Percentiles rank a stretch among this genome's conserved stretches.
These are phyloP conservation scores for Cyclotella cryptica DNA, from an alignment of 108 stramenopile species.

Conservation along the genomic window DNA sequence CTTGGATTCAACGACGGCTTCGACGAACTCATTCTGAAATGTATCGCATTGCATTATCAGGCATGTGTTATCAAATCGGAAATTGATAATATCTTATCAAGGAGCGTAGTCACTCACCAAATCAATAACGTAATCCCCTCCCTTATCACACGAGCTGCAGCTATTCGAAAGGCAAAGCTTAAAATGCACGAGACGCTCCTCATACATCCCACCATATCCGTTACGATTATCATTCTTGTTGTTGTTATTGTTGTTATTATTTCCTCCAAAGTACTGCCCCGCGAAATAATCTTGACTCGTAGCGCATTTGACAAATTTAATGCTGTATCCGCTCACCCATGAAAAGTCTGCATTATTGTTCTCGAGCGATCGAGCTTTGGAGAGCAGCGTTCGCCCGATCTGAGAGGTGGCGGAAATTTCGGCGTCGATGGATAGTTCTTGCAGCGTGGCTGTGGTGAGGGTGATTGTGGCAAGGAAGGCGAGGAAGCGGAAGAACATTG, in stretches of 20 bases:
- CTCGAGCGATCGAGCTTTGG: constrained; percentile 4
- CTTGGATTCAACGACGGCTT: constrained; percentile 62
- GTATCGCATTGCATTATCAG: background rate
- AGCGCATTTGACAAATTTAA: constrained; percentile 68
- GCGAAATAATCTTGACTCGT: constrained; percentile 42
- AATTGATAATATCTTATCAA: background rate
- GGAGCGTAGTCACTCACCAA: background rate
- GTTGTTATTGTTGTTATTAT: constrained; percentile 13
- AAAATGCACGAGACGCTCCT: constrained; percentile 77
- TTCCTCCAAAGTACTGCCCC: constrained; percentile 56
- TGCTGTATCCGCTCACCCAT: constrained; percentile 64
- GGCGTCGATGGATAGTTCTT: constrained; percentile 5
- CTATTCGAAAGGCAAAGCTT: constrained; percentile 61
- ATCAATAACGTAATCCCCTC: constrained; percentile 12
- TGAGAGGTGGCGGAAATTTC: constrained; percentile 4
- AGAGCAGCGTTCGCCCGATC: constrained; percentile 3
- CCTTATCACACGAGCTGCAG: constrained; percentile 34
- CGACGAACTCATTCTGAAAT: constrained; percentile 67
- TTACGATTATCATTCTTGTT: constrained; percentile 33
- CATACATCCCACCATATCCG: constrained; percentile 63
- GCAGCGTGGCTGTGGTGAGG: background rate
- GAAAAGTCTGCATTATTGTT: constrained; percentile 35
- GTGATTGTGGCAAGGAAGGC: constrained; percentile 6
- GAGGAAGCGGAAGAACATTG: background rate
- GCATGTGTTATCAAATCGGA: background rate